phyloP scores from a whole-genome alignment of 306 rosid genomes.

The Sophora flavescens region DNA sequence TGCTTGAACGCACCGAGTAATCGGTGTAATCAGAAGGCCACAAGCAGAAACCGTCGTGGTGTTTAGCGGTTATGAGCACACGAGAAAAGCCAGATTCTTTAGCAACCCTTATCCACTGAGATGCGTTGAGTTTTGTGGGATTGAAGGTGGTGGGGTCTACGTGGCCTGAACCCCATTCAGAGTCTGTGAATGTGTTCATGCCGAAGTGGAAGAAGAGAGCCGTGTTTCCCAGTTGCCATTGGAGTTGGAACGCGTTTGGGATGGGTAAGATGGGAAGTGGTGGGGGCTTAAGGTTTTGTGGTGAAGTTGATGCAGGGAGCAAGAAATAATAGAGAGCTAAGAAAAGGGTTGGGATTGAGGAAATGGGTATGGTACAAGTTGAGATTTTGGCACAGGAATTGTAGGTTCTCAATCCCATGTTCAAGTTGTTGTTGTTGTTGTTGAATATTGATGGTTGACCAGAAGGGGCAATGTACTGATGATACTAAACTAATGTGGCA shows the following conservation, averaged over 20 bases:
- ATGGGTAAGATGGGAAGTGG: slow-evolving; percentile 90
- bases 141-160: slow-evolving; percentile 69
- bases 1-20: slow-evolving; percentile 72
- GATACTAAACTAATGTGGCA: not conserved
- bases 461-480: no score
- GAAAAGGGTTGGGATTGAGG: slow-evolving; percentile 33
- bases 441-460: not conserved
- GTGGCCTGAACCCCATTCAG: slow-evolving; percentile 87
- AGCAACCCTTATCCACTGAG: slow-evolving; percentile 86
- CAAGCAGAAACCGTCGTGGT: slow-evolving; percentile 93
- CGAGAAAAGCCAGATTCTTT: slow-evolving; percentile 74
- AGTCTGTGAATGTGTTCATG: slow-evolving; percentile 78
- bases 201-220: slow-evolving; percentile 94
- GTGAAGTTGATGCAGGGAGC: slow-evolving; percentile 39
- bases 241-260: slow-evolving; percentile 79
- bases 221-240: slow-evolving; percentile 80
- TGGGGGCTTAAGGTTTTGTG: slow-evolving; percentile 49
- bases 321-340: slow-evolving; percentile 25
- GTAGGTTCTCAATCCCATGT: not conserved
- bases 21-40: slow-evolving; percentile 88
- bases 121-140: slow-evolving; percentile 68
- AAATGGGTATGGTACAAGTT: slow-evolving; percentile 39
- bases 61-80: slow-evolving; percentile 77
- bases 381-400: slow-evolving; percentile 33
- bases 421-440: slow-evolving; percentile 11